Base-by-base conservation (phyloP, 2,329 filamentous ascomycete genomes). In the Fusarium subglutinans region DNA sequence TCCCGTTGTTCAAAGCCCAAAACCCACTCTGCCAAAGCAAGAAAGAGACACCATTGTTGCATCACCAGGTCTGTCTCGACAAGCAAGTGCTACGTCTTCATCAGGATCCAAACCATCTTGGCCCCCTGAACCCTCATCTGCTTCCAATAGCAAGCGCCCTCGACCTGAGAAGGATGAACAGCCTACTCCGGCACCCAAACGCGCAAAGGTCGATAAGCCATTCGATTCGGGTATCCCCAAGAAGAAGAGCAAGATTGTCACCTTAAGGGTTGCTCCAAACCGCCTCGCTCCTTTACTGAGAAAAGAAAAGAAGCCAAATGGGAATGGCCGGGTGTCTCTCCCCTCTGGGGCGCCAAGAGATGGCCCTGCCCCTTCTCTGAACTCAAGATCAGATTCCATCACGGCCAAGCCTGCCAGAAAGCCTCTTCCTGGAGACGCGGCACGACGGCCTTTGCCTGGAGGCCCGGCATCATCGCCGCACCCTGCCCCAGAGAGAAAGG, bases 161-260 rank as follows among this genome's bases (percentile, higher is more conserved):
- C 81, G 81, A 6, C 77, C 82, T 40, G 83, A 84, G 20, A 83
- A 82, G 63, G 79, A 81, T 9, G 82, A 83, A 43, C 73, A 76
- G 33, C 72, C 76, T 8, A 77, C 78, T 3, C 83, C 83, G 4
- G 80, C 79, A 33, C 77, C 82, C 2, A 85, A 85, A 76, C 80
- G 83, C 18, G 80, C 82, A 9, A 85, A 84, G 76, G 78, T 80
- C 12, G 81, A 83, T 48, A 76, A 83, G 43, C 66, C 77, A 4
- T 74, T 75, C 22, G 76, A 73, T 20, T 53, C 60, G 6, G 74
- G 78, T 3, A 67, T 69, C 41, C 33, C 33, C 14, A 76, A 76
- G 28, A 76, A 70, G 67, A 83, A 79, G 68, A 77, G 79, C 45
- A 78, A 76, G 9, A 80, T 85, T n/a, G 80, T 85, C 10, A 84